These are phyloP conservation scores for Paxillus ammoniavirescens DNA, from an alignment of 768 basidiomycete species.

Conservation along the genomic window DNA sequence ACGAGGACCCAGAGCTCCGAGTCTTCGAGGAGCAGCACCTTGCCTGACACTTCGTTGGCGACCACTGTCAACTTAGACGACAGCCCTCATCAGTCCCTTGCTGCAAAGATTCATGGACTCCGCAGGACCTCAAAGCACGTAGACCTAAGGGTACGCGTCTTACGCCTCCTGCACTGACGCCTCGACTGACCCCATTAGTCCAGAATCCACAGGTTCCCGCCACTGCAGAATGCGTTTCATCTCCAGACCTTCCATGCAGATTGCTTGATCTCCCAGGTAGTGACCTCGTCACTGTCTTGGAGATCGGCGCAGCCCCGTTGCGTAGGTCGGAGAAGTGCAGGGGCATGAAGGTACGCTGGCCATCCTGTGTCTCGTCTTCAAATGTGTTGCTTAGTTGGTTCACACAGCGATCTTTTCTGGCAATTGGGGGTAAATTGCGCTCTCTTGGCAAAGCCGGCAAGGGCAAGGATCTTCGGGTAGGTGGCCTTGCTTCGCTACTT, in stretches of 20 bases:
- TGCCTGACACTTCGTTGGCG: constrained; percentile 13
- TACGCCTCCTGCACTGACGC: no score
- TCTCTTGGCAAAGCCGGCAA: background rate
- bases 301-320: background rate
- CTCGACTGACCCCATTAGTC: background rate
- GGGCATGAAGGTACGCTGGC: constrained; percentile 1
- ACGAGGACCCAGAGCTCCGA: background rate
- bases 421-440: background rate
- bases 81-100: background rate
- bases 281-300: background rate
- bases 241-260: background rate
- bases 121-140: constrained; percentile 17
- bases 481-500: background rate
- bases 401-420: constrained; percentile 6
- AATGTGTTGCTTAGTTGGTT: background rate
- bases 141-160: constrained; percentile 16
- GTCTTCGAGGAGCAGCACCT: background rate
- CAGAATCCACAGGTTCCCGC: background rate
- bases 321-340: background rate
- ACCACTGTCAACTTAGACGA: constrained; percentile 17
- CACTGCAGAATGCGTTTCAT: background rate
- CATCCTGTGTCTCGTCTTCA: background rate
- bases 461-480: constrained; percentile 5
- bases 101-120: constrained; percentile 5
- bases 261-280: background rate